Evolutionary conservation across 2,329 filamentous ascomycete genomes (phyloP).

Genomic region (Fusarium palustre): DNA sequence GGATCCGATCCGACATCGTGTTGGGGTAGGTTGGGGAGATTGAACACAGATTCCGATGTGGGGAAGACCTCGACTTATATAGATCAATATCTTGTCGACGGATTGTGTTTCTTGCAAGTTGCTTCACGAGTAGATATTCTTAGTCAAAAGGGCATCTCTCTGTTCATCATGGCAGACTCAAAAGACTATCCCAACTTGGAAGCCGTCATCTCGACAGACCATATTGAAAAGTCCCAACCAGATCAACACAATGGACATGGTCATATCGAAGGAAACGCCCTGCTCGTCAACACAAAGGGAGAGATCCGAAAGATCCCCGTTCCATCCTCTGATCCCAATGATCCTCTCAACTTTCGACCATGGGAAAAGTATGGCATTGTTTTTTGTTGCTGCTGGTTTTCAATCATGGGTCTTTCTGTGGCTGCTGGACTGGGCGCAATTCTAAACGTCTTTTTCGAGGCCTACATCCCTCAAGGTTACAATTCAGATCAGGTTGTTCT

Average conservation of each 20-base stretch:
- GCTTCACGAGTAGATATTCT: background rate
- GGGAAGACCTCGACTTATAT: background rate
- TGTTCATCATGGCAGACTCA: constrained; percentile 7
- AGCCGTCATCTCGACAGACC: background rate
- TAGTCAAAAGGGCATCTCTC: background rate
- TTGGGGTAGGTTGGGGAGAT: background rate
- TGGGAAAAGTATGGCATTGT: constrained; percentile 24
- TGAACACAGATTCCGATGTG: background rate
- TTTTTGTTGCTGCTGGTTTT: constrained; percentile 25
- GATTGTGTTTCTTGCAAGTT: background rate
- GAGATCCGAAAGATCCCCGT: constrained; percentile 20
- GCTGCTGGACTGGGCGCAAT: constrained; percentile 12
- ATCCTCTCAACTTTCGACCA: constrained; percentile 8
- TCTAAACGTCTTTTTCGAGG: constrained; percentile 15
- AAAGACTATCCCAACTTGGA: constrained; percentile 5
- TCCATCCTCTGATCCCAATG: constrained; percentile 15
- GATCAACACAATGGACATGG: background rate
- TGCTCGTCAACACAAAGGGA: constrained; percentile 5
- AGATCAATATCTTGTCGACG: background rate
- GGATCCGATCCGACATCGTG: background rate
- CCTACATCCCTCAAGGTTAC: constrained; percentile 12
- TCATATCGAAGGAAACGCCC: constrained; percentile 17
- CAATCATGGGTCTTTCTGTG: constrained; percentile 16
- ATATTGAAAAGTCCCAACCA: constrained; percentile 4
- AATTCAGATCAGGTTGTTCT: constrained; percentile 13